Percentiles rank a stretch among this genome's conserved stretches.
phyloP scores from a whole-genome alignment of 305 asterid genomes.

The Fraxinus platypoda region DNA sequence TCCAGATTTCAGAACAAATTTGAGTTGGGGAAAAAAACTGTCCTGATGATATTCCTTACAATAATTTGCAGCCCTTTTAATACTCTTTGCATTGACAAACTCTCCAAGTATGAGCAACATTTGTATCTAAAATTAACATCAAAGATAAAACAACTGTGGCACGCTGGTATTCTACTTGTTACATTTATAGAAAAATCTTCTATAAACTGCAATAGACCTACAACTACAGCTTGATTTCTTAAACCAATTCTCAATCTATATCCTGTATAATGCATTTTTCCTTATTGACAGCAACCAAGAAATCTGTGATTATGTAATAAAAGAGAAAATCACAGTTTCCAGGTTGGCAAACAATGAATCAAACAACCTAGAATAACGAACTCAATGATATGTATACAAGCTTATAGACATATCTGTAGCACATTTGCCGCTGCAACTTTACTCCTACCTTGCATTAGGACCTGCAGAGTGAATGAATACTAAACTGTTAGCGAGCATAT shows the following conservation, averaged over 20 bases:
- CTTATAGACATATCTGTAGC: slow-evolving; percentile 29
- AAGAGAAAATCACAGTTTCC: slow-evolving; percentile 53
- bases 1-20: not conserved
- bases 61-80: not conserved
- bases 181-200: not conserved
- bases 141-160: not conserved
- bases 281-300: slow-evolving; percentile 50
- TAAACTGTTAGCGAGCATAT: not conserved
- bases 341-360: slow-evolving; percentile 54
- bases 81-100: slow-evolving; percentile 20
- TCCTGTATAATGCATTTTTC: slow-evolving; percentile 26
- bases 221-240: slow-evolving; percentile 18
- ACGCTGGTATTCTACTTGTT: not conserved
- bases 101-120: slow-evolving; percentile 4
- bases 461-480: slow-evolving; percentile 26
- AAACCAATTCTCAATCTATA: slow-evolving; percentile 14
- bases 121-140: slow-evolving; percentile 22
- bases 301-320: slow-evolving; percentile 39
- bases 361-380: slow-evolving; percentile 29
- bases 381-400: slow-evolving; percentile 24
- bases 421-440: slow-evolving; percentile 24
- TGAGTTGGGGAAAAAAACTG: slow-evolving; percentile 1
- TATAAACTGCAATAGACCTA: slow-evolving; percentile 20
- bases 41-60: not conserved
- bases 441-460: slow-evolving; percentile 21